Percentiles rank a stretch among this genome's conserved stretches.
These are phyloP conservation scores for Fusarium beomiforme DNA, from an alignment of 2,329 filamentous ascomycete genomes.

Conservation along the genomic window DNA sequence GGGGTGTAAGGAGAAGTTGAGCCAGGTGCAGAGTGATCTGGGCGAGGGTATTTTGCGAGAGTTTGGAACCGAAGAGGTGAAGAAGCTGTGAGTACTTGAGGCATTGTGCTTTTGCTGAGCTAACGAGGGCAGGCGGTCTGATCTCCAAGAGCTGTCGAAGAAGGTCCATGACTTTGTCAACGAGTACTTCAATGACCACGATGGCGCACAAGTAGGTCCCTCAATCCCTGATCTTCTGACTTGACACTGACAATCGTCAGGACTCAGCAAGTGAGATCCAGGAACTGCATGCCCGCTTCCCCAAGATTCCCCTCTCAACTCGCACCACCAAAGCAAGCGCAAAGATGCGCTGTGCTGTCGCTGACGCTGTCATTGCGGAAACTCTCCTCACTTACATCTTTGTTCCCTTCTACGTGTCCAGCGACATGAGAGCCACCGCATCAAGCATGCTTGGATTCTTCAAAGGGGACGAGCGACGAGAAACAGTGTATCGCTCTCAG, in stretches of 20 bases:
- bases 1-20: constrained; percentile 33
- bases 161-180: constrained; percentile 41
- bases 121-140: constrained; percentile 33
- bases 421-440: constrained; percentile 22
- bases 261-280: constrained; percentile 38
- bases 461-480: constrained; percentile 37
- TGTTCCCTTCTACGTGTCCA: constrained; percentile 43
- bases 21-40: constrained; percentile 34
- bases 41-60: constrained; percentile 36
- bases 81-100: constrained; percentile 34
- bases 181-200: constrained; percentile 43
- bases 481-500: constrained; percentile 43
- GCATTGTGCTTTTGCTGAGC: not conserved
- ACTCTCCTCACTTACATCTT: constrained; percentile 42
- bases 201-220: constrained; percentile 33
- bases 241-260: not conserved
- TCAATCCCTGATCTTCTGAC: accelerated
- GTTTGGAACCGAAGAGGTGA: constrained; percentile 31
- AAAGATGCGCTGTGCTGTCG: constrained; percentile 44
- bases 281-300: constrained; percentile 35
- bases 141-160: constrained; percentile 36
- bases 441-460: constrained; percentile 39
- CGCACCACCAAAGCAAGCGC: constrained; percentile 33
- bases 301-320: constrained; percentile 40
- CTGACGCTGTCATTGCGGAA: constrained; percentile 42